Conservation (phyloP, 257 asterid species). For the Primulina eburnea region DNA sequence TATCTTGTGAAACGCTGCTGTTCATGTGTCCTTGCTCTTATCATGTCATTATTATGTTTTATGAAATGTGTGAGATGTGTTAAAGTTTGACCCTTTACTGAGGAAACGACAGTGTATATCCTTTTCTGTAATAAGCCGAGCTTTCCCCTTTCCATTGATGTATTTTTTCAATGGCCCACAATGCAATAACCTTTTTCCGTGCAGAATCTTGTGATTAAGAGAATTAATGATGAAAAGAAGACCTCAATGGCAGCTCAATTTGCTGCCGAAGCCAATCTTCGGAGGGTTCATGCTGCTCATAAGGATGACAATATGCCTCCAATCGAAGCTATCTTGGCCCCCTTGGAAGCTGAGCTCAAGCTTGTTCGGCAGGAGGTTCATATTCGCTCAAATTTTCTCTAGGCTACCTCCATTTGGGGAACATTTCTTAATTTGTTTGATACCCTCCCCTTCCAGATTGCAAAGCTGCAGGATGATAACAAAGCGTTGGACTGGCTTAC, state of each 20-base stretch:
- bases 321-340: constrained; percentile 95
- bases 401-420: constrained; percentile 18
- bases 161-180: no score
- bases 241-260: no score
- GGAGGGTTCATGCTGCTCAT: no score
- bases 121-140: not conserved
- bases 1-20: constrained; percentile 21
- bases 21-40: constrained; percentile 24
- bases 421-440: constrained; percentile 22
- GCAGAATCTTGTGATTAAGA: no score
- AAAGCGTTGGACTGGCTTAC: constrained; percentile 94
- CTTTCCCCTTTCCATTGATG: no score
- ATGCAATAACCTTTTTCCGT: no score
- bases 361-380: constrained; percentile 94
- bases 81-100: not conserved
- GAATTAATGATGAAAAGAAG: no score
- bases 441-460: constrained; percentile 50
- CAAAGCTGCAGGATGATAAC: constrained; percentile 95
- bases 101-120: constrained; percentile 16
- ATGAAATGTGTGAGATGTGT: constrained; percentile 2
- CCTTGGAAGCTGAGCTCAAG: constrained; percentile 95
- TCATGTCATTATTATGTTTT: not conserved
- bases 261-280: no score
- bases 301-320: constrained; percentile 51
- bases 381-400: constrained; percentile 14